phyloP scores from a whole-genome alignment of 306 rosid species.

The Betula pendula region DNA sequence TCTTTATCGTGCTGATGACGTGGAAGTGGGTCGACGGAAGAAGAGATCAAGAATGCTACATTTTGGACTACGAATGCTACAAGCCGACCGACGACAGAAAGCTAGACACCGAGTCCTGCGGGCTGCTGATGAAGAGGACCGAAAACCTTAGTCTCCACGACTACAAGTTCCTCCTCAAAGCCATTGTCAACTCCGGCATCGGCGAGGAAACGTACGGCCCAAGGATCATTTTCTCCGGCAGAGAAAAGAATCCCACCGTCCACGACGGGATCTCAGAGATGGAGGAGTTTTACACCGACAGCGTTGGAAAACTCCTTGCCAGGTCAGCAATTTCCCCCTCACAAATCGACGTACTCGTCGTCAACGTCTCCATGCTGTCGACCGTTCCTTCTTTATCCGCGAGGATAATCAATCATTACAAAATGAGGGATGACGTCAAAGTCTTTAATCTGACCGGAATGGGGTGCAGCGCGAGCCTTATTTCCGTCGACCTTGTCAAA shows the following conservation, averaged over 20 bases:
- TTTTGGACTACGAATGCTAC: slow-evolving; percentile 67
- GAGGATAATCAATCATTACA: slow-evolving; percentile 59
- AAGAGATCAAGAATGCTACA: slow-evolving; percentile 66
- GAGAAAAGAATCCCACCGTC: slow-evolving; percentile 53
- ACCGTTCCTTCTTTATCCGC: slow-evolving; percentile 61
- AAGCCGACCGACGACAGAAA: slow-evolving; percentile 73
- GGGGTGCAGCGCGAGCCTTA: slow-evolving; percentile 91
- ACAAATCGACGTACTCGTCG: slow-evolving; percentile 73
- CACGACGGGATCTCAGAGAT: slow-evolving; percentile 49
- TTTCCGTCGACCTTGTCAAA: slow-evolving; percentile 58
- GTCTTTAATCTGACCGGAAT: slow-evolving; percentile 79
- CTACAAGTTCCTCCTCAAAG: slow-evolving; percentile 76
- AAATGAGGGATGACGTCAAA: slow-evolving; percentile 70
- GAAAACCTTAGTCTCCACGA: slow-evolving; percentile 59
- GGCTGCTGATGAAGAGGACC: slow-evolving; percentile 50
- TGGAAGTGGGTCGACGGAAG: slow-evolving; percentile 55
- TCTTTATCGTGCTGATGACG: slow-evolving; percentile 45
- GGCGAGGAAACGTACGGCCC: slow-evolving; percentile 94
- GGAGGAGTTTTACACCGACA: slow-evolving; percentile 75
- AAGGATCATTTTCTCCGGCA: slow-evolving; percentile 51
- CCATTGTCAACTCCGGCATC: slow-evolving; percentile 85
- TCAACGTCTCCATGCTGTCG: slow-evolving; percentile 71
- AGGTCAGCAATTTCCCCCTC: slow-evolving; percentile 55
- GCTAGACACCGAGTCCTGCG: slow-evolving; percentile 59
- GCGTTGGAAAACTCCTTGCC: slow-evolving; percentile 51